Base-by-base conservation (phyloP, 2,329 filamentous ascomycete genomes). In the Colletotrichum tropicicola region DNA sequence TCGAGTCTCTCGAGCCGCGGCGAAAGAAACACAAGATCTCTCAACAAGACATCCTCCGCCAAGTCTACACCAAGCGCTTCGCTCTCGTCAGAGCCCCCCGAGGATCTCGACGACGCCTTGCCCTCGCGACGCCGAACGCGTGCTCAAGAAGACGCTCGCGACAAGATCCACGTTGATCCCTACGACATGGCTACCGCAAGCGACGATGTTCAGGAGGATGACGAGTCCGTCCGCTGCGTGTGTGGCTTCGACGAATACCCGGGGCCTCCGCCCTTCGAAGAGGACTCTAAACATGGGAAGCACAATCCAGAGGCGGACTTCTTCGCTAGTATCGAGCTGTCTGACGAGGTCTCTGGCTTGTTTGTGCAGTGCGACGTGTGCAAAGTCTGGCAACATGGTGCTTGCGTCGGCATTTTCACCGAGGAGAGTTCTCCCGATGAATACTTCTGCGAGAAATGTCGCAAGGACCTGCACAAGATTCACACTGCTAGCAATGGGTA, bases 351-450 rank as follows among this genome's bases (percentile, higher is more conserved):
- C 70, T 96, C 95, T 45, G 95, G 94, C 55, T 91, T 98, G 79
- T 99, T 98, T 79, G 94, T 99, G 70, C 95, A 98, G 82, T 99
- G 96, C 86, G 96, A 98, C 80, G 85, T 92, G 69, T 99, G 96
- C 84, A 97, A 97, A 77, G 96, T 98, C 68, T 99, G 95, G 96
- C 96, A 99, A 78, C 96, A 99, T 77, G 96, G 96, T 73, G 95
- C 94, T 66, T 99, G 96, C 75, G 95, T 99, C 65, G 95, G 96
- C 66, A 97, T 99, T 73, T 94, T 97, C 82, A 96, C 96, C 70
- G 95, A 97, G 78, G 91, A 92, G 70, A 91, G 92, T 76, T 95
- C 93, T 69, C 96, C 96, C 9, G 95, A 98, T 58, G 94, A 98
- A 78, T 99, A 99, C 82, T 99, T 96, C 75, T 99, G 96, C 80